A percentile compares a stretch with the other conserved stretches of the same genome.
Evolutionary conservation across 768 basidiomycete genomes (phyloP).

Genomic region (Asterophora parasitica): DNA sequence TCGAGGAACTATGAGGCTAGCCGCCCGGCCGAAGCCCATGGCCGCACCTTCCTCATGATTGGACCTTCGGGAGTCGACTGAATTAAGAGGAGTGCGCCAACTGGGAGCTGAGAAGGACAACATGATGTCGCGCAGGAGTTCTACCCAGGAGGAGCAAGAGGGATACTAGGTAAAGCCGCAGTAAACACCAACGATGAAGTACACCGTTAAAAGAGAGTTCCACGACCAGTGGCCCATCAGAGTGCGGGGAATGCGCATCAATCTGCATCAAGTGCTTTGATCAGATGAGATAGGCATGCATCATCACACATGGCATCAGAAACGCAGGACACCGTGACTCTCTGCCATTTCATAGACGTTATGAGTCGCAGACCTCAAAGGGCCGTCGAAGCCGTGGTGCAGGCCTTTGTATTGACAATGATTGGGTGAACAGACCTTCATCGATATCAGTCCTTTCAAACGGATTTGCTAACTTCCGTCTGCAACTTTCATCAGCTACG

Average conservation of each 20-base stretch:
- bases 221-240: too few relatives aligned
- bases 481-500: slow-evolving; percentile 20
- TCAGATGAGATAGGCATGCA: too few relatives aligned
- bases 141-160: too few relatives aligned
- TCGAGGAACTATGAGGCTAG: slow-evolving; percentile 38
- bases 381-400: slow-evolving; percentile 16
- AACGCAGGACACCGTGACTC: too few relatives aligned
- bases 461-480: background rate
- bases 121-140: too few relatives aligned
- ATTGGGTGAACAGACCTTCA: slow-evolving; percentile 17
- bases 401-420: slow-evolving; percentile 20
- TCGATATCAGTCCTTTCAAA: background rate
- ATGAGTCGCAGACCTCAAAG: slow-evolving; percentile 9
- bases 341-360: too few relatives aligned
- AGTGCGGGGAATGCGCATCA: too few relatives aligned
- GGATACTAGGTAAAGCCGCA: too few relatives aligned
- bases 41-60: slow-evolving; percentile 9
- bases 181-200: too few relatives aligned
- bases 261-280: too few relatives aligned
- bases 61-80: slow-evolving; percentile 14
- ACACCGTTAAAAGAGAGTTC: too few relatives aligned
- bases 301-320: too few relatives aligned
- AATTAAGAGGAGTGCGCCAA: slow-evolving; percentile 18
- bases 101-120: slow-evolving; percentile 29
- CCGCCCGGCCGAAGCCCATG: slow-evolving; percentile 14